Conservation (phyloP, 2,329 filamentous ascomycete genomes). For the Aureobasidium vineae region DNA sequence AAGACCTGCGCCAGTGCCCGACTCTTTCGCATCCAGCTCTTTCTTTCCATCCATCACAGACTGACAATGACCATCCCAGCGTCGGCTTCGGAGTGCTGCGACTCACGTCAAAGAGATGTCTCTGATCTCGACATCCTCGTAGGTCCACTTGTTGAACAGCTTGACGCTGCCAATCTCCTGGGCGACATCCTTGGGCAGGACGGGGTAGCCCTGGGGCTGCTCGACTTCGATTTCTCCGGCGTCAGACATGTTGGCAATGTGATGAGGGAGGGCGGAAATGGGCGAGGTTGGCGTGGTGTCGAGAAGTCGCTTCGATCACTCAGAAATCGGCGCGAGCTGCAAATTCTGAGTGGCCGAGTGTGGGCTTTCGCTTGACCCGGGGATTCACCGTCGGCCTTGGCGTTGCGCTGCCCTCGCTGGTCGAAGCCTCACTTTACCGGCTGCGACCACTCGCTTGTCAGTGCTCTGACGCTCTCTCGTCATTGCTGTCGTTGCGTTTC, state of each 20-base stretch:
- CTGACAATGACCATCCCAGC: conserved; percentile 17
- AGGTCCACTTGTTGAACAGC: conserved; percentile 98
- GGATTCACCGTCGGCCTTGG: neutral
- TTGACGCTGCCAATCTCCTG: conserved; percentile 88
- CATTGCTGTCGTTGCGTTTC: neutral
- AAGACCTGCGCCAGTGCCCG: neutral
- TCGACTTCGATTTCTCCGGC: conserved; percentile 93
- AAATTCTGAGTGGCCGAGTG: conserved; percentile 5
- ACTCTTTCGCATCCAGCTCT: conserved; percentile 10
- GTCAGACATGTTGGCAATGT: conserved; percentile 81
- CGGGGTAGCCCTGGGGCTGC: conserved; percentile 72
- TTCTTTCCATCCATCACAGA: conserved; percentile 29
- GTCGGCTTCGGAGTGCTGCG: conserved; percentile 25
- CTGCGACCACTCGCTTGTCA: conserved; percentile 3
- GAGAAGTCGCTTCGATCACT: conserved; percentile 17
- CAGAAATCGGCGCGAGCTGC: neutral
- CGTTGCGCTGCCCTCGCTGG: neutral
- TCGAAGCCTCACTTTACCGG: neutral
- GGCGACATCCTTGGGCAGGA: conserved; percentile 90
- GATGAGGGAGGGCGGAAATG: conserved; percentile 23
- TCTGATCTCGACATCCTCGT: conserved; percentile 99
- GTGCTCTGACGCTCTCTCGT: neutral
- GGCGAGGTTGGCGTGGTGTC: conserved; percentile 25
- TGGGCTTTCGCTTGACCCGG: conserved; percentile 11
- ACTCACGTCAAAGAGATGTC: conserved; percentile 99